Evolutionary conservation across 495 filamentous ascomycete genomes (phyloP).

Genomic region (Neurospora intermedia): DNA sequence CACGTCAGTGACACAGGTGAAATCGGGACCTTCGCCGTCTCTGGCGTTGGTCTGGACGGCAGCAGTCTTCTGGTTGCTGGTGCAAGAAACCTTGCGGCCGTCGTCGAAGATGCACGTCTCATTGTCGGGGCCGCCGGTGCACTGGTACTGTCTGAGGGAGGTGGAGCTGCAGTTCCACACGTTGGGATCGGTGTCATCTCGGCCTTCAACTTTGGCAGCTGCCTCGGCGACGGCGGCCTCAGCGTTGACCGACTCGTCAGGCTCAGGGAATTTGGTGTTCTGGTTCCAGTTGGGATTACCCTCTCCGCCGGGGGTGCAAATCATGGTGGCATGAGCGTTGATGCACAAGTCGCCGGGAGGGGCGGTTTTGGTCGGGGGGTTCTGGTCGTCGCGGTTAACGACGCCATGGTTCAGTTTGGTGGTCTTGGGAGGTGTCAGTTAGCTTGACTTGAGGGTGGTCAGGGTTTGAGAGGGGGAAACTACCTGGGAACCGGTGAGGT

Average conservation of each 20-base stretch:
- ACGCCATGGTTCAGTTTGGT: neutral
- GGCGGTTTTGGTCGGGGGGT: neutral
- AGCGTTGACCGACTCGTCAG: neutral
- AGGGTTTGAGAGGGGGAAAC: neutral
- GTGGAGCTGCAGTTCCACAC: neutral
- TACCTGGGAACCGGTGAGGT: neutral
- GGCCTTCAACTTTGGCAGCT: neutral
- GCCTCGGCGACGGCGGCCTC: neutral
- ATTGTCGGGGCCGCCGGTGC: neutral
- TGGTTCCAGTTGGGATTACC: neutral
- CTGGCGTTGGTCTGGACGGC: neutral
- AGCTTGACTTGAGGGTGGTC: neutral
- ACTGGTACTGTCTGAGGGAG: neutral
- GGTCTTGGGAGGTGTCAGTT: neutral
- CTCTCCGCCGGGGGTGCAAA: neutral
- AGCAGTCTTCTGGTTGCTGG: neutral
- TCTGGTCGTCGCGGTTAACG: neutral
- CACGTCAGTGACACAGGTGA: neutral
- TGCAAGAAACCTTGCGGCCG: neutral
- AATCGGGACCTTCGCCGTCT: neutral
- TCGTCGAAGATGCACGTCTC: neutral
- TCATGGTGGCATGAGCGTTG: neutral
- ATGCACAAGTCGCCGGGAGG: neutral
- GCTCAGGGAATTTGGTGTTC: neutral
- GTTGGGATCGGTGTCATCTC: neutral